Evolutionary conservation across 805 yeast genomes (phyloP).

Genomic region (Candida loeiensis): DNA sequence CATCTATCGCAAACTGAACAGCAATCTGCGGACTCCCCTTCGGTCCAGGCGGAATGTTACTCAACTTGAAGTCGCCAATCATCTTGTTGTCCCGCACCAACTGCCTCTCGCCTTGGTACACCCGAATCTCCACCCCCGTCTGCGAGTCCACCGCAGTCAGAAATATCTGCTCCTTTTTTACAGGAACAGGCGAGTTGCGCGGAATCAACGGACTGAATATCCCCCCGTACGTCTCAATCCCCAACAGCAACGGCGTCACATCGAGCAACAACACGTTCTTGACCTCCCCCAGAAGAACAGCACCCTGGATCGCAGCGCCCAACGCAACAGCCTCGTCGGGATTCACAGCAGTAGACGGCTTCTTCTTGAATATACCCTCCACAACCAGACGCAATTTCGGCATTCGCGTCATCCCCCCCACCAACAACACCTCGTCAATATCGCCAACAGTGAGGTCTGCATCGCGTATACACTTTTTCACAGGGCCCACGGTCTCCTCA

Average conservation of each 20-base stretch:
- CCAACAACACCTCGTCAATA: constrained; percentile 70
- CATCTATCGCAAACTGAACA: constrained; percentile 76
- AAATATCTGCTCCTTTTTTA: constrained; percentile 67
- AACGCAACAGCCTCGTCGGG: constrained; percentile 54
- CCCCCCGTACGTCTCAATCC: constrained; percentile 84
- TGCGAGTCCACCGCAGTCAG: constrained; percentile 85
- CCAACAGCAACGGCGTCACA: constrained; percentile 35
- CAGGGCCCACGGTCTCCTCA: constrained; percentile 67
- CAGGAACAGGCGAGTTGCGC: constrained; percentile 74
- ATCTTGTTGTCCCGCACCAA: constrained; percentile 73
- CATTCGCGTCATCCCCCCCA: constrained; percentile 92
- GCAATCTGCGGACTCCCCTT: constrained; percentile 79
- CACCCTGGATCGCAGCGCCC: constrained; percentile 31
- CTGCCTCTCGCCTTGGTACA: constrained; percentile 79
- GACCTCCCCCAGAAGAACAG: constrained; percentile 25
- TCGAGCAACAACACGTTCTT: constrained; percentile 26
- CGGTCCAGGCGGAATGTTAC: constrained; percentile 71
- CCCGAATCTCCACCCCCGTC: constrained; percentile 77
- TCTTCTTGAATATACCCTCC: constrained; percentile 52
- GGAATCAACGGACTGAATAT: constrained; percentile 76
- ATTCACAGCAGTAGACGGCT: constrained; percentile 70
- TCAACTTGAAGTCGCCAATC: constrained; percentile 69
- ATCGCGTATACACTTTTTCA: constrained; percentile 69
- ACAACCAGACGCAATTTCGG: constrained; percentile 70
- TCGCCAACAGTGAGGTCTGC: constrained; percentile 64